Evolutionary conservation across 352 stramenopile genomes (phyloP).

Genomic region (Pythium scleroteichum): DNA sequence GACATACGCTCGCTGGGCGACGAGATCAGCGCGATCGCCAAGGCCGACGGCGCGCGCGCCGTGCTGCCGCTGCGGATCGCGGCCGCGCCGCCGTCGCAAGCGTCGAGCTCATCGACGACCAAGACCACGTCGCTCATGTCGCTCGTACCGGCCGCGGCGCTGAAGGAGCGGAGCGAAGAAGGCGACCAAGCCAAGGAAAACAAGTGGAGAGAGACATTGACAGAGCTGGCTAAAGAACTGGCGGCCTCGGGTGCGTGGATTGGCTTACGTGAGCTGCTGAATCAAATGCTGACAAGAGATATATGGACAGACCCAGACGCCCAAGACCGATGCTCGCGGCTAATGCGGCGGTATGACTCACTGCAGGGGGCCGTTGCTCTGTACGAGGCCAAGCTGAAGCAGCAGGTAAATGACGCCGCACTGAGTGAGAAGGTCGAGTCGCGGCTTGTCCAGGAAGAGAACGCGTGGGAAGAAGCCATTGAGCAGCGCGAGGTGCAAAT

Average conservation of each 20-base stretch:
- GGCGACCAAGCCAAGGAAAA: constrained; percentile 2
- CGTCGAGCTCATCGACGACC: not conserved
- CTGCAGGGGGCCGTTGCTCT: constrained; percentile 39
- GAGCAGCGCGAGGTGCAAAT: constrained; percentile 45
- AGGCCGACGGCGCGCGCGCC: not conserved
- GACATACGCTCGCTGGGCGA: constrained; percentile 21
- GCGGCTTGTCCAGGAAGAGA: constrained; percentile 57
- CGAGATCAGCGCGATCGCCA: constrained; percentile 21
- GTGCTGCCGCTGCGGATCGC: constrained; percentile 14
- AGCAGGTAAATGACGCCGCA: constrained; percentile 38
- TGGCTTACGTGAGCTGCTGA: too few species aligned
- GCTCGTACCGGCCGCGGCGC: constrained; percentile 16
- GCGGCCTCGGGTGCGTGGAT: constrained; percentile 4
- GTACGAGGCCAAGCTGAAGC: constrained; percentile 36
- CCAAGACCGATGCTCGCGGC: constrained; percentile 22
- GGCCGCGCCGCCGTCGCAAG: constrained; percentile 1
- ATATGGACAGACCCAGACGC: constrained; percentile 10
- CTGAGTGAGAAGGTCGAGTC: constrained; percentile 58
- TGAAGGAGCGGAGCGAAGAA: not conserved
- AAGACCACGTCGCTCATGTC: constrained; percentile 17
- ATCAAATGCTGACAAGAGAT: too few species aligned
- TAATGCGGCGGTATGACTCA: constrained; percentile 43
- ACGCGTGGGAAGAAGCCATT: constrained; percentile 63
- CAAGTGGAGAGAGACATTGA: constrained; percentile 15
- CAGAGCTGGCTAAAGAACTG: constrained; percentile 15